phyloP scores from a whole-genome alignment of 1,139 yeast genomes.

The Debaryomyces robertsiae region DNA sequence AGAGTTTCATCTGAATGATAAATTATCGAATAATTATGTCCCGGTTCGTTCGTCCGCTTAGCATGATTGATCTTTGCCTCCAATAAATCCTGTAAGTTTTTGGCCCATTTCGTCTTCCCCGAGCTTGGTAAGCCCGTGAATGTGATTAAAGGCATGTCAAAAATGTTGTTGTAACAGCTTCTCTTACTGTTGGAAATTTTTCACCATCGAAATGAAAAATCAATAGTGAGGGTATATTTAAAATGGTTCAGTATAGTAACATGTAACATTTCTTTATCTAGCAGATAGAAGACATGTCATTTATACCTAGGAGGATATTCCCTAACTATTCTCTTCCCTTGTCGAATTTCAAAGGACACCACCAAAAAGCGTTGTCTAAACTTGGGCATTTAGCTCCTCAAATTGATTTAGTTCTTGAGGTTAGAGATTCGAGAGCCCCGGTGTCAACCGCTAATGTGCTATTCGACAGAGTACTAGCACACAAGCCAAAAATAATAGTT shows the following conservation, averaged over 20 bases:
- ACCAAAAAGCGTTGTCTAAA: slow-evolving; percentile 72
- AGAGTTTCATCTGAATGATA: slow-evolving; percentile 77
- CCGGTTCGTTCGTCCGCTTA: slow-evolving; percentile 39
- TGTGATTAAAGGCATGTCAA: slow-evolving; percentile 76
- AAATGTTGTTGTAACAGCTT: background rate
- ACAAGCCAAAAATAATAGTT: slow-evolving; percentile 59
- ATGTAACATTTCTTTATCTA: too few relatives aligned
- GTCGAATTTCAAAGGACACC: slow-evolving; percentile 91
- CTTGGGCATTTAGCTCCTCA: slow-evolving; percentile 77
- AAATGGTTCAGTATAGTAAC: too few relatives aligned
- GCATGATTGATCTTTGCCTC: slow-evolving; percentile 49
- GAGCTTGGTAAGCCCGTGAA: slow-evolving; percentile 84
- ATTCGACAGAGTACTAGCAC: slow-evolving; percentile 67
- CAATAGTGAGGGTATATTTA: slow-evolving; percentile 4
- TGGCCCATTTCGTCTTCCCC: slow-evolving; percentile 82
- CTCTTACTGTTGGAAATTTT: background rate
- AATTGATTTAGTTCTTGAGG: slow-evolving; percentile 77
- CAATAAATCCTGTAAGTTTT: slow-evolving; percentile 50
- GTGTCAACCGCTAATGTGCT: slow-evolving; percentile 77
- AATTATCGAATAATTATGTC: slow-evolving; percentile 59
- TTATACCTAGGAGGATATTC: slow-evolving; percentile 50
- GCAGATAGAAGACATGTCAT: slow-evolving; percentile 30
- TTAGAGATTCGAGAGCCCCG: slow-evolving; percentile 90
- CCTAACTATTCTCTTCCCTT: slow-evolving; percentile 72
- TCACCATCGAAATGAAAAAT: slow-evolving; percentile 7